Evolutionary conservation across 208 protist genomes (phyloP).

Genomic region (Leishmania braziliensis): DNA sequence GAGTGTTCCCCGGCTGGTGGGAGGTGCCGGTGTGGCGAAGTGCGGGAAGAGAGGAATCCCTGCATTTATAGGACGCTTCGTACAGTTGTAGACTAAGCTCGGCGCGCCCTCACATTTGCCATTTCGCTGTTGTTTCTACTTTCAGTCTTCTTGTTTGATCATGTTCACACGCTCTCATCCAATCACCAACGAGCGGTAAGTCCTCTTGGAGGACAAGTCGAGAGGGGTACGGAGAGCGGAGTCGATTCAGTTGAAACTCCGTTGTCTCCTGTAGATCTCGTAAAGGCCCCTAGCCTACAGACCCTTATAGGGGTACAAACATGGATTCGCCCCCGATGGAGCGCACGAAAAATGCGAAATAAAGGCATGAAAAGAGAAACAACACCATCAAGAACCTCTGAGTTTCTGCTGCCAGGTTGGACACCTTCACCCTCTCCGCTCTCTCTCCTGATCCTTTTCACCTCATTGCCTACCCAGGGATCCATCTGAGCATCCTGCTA

Average conservation of each 20-base stretch:
- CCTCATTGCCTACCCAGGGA: not conserved
- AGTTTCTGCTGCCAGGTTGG: not conserved
- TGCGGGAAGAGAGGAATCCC: not conserved
- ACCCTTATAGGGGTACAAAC: not conserved
- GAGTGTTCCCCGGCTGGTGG: not conserved
- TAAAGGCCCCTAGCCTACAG: not conserved
- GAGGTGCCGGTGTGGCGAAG: not conserved
- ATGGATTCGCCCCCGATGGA: not conserved
- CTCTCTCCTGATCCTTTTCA: not conserved
- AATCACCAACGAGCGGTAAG: not conserved
- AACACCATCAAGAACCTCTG: not conserved
- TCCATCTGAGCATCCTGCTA: not conserved
- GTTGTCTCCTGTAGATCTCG: not conserved
- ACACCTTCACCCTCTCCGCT: not conserved
- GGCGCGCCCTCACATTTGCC: not conserved
- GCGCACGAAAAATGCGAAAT: not conserved
- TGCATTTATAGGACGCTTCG: not conserved
- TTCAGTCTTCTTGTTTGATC: slow-evolving; percentile 1
- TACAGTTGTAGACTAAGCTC: not conserved
- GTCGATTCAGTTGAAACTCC: not conserved
- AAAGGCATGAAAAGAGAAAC: not conserved
- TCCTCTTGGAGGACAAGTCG: not conserved
- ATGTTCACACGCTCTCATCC: not conserved
- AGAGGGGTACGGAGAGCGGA: not conserved
- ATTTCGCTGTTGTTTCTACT: not conserved